Conservation (phyloP, 257 asterid genomes). For the Jacaranda copaia region DNA sequence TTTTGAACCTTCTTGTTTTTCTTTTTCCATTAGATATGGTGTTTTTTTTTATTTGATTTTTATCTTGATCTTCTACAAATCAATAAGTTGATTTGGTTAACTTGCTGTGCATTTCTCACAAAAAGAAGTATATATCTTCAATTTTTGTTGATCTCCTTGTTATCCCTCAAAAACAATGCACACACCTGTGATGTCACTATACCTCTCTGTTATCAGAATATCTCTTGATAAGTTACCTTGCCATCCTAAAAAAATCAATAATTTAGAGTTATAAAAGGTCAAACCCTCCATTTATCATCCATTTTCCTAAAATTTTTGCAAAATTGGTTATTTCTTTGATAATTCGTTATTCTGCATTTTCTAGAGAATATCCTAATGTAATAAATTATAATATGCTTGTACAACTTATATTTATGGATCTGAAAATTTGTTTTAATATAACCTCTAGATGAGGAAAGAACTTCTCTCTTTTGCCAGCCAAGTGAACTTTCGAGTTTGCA, state of each 20-base stretch:
- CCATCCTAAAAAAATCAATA: not conserved
- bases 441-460: not conserved
- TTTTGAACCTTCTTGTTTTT: not conserved
- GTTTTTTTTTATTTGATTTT: not conserved
- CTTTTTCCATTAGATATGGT: too few species aligned
- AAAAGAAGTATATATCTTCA: not conserved
- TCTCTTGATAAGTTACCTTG: not conserved
- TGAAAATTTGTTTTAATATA: not conserved
- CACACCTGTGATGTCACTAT: too few species aligned
- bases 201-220: not conserved
- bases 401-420: not conserved
- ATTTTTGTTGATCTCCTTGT: not conserved
- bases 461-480: not conserved
- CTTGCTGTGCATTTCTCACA: not conserved
- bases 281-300: not conserved
- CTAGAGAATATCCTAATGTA: not conserved
- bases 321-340: too few species aligned
- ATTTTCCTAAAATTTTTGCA: not conserved
- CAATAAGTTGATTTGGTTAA: slow-evolving; percentile 7
- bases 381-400: not conserved
- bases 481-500: slow-evolving; percentile 4
- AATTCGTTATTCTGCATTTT: not conserved
- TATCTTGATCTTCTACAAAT: not conserved
- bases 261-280: not conserved
- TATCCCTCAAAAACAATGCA: too few species aligned